These are phyloP conservation scores for Pseudopediastrum boryanum DNA, from an alignment of 139 green algal species.

Conservation along the genomic window DNA sequence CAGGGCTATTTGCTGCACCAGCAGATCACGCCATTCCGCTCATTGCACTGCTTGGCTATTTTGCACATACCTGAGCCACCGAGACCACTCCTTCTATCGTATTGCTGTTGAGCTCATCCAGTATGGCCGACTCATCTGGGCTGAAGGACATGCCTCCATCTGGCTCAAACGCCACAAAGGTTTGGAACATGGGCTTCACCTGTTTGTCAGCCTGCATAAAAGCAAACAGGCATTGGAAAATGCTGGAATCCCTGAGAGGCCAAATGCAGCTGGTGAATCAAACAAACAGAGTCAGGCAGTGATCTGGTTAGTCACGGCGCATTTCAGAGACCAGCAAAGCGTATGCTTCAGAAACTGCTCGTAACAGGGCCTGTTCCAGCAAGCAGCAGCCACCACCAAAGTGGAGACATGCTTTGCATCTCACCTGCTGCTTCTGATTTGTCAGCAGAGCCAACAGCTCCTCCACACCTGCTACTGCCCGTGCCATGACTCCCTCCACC, in stretches of 20 bases:
- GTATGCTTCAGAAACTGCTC: too few relatives aligned
- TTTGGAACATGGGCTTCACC: conserved; percentile 74
- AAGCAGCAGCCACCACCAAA: too few relatives aligned
- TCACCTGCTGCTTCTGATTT: conserved; percentile 34
- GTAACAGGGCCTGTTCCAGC: too few relatives aligned
- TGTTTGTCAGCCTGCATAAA: conserved; percentile 62
- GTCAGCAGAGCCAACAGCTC: conserved; percentile 23
- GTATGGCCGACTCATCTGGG: conserved; percentile 59
- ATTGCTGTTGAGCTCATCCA: conserved; percentile 70
- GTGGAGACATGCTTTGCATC: too few relatives aligned
- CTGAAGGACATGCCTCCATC: conserved; percentile 62
- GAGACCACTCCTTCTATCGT: conserved; percentile 65
- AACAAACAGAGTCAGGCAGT: too few relatives aligned
- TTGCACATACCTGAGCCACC: conserved; percentile 43
- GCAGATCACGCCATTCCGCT: too few relatives aligned
- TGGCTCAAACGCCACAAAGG: conserved; percentile 63
- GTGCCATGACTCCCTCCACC: conserved; percentile 52
- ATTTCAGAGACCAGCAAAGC: too few relatives aligned
- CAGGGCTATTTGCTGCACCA: too few relatives aligned
- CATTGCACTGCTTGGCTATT: too few relatives aligned
- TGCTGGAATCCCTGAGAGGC: too few relatives aligned
- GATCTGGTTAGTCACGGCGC: too few relatives aligned
- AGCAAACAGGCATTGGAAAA: not conserved
- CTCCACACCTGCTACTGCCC: conserved; percentile 17
- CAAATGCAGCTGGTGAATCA: too few relatives aligned